phyloP scores from a whole-genome alignment of 768 basidiomycete genomes.

The Pleurotus sapidus region DNA sequence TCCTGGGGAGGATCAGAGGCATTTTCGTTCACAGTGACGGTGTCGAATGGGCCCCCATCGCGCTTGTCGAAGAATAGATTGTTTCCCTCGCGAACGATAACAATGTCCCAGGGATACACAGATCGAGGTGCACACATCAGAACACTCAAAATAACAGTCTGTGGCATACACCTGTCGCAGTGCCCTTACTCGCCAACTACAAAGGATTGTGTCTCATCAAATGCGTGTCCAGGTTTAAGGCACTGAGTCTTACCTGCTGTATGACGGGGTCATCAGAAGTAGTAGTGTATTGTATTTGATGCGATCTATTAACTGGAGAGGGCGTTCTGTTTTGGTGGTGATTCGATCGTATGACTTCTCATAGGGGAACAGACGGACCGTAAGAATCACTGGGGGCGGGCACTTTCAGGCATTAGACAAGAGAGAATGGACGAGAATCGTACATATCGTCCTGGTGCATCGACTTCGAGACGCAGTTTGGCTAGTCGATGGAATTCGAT shows the following conservation, averaged over 20 bases:
- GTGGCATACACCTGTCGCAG: slow-evolving; percentile 91
- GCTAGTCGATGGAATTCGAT: slow-evolving; percentile 91
- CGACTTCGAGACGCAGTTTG: slow-evolving; percentile 92
- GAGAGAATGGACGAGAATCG: slow-evolving; percentile 22
- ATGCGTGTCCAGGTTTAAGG: background rate
- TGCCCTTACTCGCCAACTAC: slow-evolving; percentile 76
- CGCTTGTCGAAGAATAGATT: slow-evolving; percentile 97
- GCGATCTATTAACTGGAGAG: slow-evolving; percentile 89
- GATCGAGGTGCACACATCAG: slow-evolving; percentile 96
- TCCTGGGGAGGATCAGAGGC: slow-evolving; percentile 92
- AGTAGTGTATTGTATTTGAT: slow-evolving; percentile 96
- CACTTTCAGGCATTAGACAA: slow-evolving; percentile 8
- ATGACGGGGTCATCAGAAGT: slow-evolving; percentile 98
- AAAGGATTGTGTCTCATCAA: slow-evolving; percentile 8
- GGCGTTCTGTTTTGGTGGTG: slow-evolving; percentile 88
- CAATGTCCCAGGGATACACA: slow-evolving; percentile 98
- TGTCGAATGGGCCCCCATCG: slow-evolving; percentile 95
- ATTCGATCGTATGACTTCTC: slow-evolving; percentile 95
- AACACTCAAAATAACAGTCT: slow-evolving; percentile 89
- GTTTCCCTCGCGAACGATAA: slow-evolving; percentile 90
- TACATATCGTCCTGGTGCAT: slow-evolving; percentile 90
- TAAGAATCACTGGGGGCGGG: slow-evolving; percentile 62
- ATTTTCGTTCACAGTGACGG: slow-evolving; percentile 98
- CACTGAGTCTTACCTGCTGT: slow-evolving; percentile 59
- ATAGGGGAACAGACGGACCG: slow-evolving; percentile 88